A percentile compares a stretch with the other conserved stretches of the same genome.
Conservation (phyloP, 2,329 filamentous ascomycete genomes). For the Fonsecaea nubica region DNA sequence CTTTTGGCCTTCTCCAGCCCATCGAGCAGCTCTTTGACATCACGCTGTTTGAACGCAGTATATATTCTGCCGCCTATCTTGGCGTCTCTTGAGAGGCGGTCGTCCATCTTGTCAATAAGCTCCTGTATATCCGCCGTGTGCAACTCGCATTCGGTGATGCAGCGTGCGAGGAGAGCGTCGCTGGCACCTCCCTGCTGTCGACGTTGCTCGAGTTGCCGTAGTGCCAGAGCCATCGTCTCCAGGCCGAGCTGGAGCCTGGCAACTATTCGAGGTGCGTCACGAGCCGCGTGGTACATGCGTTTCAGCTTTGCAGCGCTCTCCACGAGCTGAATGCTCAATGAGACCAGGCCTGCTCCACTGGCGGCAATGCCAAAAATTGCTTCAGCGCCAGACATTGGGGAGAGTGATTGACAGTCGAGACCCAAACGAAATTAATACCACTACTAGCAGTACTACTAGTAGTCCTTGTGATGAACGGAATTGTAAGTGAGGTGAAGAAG, state of each 20-base stretch:
- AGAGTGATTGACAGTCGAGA: not conserved
- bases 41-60: slow-evolving; percentile 13
- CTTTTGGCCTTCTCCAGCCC: slow-evolving; percentile 16
- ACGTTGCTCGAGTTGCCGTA: slow-evolving; percentile 10
- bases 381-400: slow-evolving; percentile 9
- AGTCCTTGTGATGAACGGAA: too few relatives aligned
- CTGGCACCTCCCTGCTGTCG: slow-evolving; percentile 7
- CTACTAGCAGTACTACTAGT: too few relatives aligned
- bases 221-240: slow-evolving; percentile 13
- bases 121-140: not conserved
- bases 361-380: slow-evolving; percentile 9
- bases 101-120: slow-evolving; percentile 6
- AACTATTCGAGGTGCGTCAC: slow-evolving; percentile 6
- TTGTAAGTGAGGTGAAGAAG: not conserved
- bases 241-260: not conserved
- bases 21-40: slow-evolving; percentile 7
- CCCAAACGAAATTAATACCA: not conserved
- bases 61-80: slow-evolving; percentile 12
- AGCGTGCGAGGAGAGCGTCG: slow-evolving; percentile 11
- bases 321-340: slow-evolving; percentile 9
- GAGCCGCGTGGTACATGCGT: slow-evolving; percentile 8
- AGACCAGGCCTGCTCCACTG: slow-evolving; percentile 13
- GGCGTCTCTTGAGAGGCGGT: not conserved
- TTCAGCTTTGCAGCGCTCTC: slow-evolving; percentile 14
- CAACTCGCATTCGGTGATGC: slow-evolving; percentile 2